Percentiles rank a stretch among this genome's conserved stretches.
phyloP scores from a whole-genome alignment of 176 grass and related monocot species.

The Raddia guianensis region DNA sequence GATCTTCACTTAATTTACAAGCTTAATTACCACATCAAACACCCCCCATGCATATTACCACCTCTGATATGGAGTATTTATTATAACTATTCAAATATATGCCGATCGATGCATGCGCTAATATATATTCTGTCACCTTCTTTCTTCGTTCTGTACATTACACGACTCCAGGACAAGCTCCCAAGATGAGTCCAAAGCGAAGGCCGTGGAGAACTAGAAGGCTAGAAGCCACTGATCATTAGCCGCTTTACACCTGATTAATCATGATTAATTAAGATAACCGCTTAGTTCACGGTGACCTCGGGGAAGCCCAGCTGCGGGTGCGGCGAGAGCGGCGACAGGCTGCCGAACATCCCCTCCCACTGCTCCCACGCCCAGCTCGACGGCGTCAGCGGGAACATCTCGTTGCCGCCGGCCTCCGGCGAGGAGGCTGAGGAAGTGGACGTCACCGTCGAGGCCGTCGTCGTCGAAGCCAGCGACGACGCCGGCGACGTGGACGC shows the following conservation, averaged over 20 bases:
- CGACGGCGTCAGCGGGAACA: constrained; percentile 44
- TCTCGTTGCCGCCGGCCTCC: constrained; percentile 19
- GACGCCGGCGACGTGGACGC: constrained; percentile 29
- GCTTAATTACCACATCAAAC: constrained; percentile 27
- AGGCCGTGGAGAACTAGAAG: constrained; percentile 48
- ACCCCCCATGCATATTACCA: neutral
- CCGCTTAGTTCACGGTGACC: constrained; percentile 50
- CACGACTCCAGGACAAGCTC: constrained; percentile 41
- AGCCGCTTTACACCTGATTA: constrained; percentile 30
- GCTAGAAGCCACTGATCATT: constrained; percentile 46
- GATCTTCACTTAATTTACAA: constrained; percentile 40
- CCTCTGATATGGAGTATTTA: neutral
- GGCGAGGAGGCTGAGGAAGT: constrained; percentile 15
- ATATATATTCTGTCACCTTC: constrained; percentile 27
- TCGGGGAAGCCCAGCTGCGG: constrained; percentile 51
- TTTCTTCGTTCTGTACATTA: constrained; percentile 30
- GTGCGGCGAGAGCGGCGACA: constrained; percentile 59
- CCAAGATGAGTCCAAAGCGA: constrained; percentile 51
- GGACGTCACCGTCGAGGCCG: constrained; percentile 51
- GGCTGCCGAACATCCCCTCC: constrained; percentile 41
- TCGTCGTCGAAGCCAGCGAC: neutral
- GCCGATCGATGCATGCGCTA: constrained; percentile 23
- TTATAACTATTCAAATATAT: neutral
- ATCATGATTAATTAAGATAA: neutral
- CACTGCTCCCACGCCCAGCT: constrained; percentile 50